Conservation (phyloP, 2,329 filamentous ascomycete genomes). For the Plenodomus tracheiphilus region DNA sequence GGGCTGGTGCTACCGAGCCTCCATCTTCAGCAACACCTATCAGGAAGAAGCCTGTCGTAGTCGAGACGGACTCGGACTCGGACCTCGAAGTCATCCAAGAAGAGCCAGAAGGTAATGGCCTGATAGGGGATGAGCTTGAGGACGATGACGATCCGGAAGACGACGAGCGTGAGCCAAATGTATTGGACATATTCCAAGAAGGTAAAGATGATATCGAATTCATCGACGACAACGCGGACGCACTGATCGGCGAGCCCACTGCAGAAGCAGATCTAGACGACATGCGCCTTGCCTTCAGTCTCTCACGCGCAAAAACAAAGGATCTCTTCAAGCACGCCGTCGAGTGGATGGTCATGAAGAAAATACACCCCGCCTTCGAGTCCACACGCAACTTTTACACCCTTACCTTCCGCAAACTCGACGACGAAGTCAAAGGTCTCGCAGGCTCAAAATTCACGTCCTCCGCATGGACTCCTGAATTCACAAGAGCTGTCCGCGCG, state of each 20-base stretch:
- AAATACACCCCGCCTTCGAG: constrained; percentile 72
- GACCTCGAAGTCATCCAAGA: constrained; percentile 41
- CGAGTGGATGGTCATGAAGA: constrained; percentile 81
- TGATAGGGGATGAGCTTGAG: constrained; percentile 17
- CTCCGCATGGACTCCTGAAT: constrained; percentile 68
- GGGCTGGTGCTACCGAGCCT: constrained; percentile 38
- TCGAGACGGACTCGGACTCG: constrained; percentile 29
- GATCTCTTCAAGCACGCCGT: constrained; percentile 75
- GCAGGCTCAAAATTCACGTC: constrained; percentile 73
- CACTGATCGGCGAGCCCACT: constrained; percentile 52
- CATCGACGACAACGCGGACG: constrained; percentile 63
- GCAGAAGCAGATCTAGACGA: constrained; percentile 51
- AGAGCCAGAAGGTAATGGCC: constrained; percentile 28
- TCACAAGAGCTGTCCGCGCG: constrained; percentile 66
- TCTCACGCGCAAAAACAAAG: constrained; percentile 67
- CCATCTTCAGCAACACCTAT: constrained; percentile 29
- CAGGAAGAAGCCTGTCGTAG: constrained; percentile 23
- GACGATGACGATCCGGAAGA: constrained; percentile 32
- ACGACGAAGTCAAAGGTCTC: constrained; percentile 70
- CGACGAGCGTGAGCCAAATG: constrained; percentile 29
- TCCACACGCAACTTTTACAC: constrained; percentile 66
- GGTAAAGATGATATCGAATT: constrained; percentile 66
- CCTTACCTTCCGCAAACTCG: constrained; percentile 70
- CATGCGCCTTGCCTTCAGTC: constrained; percentile 72
- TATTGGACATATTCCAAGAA: constrained; percentile 53